phyloP scores from a whole-genome alignment of 306 rosid species.

The Corylus americana region DNA sequence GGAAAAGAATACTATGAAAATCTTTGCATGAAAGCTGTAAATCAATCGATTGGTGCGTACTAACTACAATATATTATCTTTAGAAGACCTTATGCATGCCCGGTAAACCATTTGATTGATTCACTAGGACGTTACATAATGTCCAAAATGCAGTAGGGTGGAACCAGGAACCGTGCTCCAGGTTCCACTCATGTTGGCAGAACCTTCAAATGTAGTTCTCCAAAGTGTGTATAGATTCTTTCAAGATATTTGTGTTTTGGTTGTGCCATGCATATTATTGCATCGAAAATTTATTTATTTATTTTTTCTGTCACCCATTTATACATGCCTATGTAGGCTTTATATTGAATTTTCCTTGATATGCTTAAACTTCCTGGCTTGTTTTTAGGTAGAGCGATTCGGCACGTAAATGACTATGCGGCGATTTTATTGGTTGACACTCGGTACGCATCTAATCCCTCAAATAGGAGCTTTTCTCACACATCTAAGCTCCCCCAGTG shows the following conservation, averaged over 20 bases:
- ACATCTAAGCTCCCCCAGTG: slow-evolving; percentile 83
- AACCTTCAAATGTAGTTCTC: neutral
- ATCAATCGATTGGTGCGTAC: slow-evolving; percentile 89
- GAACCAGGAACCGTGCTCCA: slow-evolving; percentile 17
- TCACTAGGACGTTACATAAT: neutral
- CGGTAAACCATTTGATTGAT: neutral
- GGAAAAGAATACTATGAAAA: slow-evolving; percentile 92
- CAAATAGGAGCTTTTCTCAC: slow-evolving; percentile 53
- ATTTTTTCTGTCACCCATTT: no score
- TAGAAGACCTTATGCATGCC: neutral
- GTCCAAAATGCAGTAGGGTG: slow-evolving; percentile 8
- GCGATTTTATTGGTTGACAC: slow-evolving; percentile 76
- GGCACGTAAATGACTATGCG: slow-evolving; percentile 89
- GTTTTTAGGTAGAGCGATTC: slow-evolving; percentile 85
- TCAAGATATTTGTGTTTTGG: neutral
- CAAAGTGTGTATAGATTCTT: neutral
- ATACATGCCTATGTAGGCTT: slow-evolving; percentile 10
- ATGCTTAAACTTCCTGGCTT: slow-evolving; percentile 11
- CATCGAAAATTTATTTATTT: neutral
- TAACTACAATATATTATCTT: neutral
- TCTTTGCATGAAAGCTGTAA: slow-evolving; percentile 98
- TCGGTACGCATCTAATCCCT: slow-evolving; percentile 71
- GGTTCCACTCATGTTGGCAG: neutral
- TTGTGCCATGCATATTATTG: slow-evolving; percentile 20
- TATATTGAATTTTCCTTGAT: slow-evolving; percentile 13